Percentiles rank a stretch among this genome's conserved stretches.
Conservation (phyloP, 371 early-diverging fungal genomes). For the Mucor plumbeus region DNA sequence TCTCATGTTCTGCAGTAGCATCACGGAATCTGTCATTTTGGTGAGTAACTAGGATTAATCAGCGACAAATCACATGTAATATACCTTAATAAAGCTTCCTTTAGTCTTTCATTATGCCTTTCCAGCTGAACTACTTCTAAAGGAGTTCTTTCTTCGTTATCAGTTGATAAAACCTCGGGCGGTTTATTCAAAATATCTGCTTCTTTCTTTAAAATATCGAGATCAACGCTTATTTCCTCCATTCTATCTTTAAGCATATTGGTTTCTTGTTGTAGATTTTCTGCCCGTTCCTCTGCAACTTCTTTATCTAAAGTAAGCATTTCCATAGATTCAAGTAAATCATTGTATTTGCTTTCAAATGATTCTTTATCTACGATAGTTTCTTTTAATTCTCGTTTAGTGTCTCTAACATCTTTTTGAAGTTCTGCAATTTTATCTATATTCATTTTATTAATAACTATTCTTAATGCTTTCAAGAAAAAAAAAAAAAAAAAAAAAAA, state of each 20-base stretch:
- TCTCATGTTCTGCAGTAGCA: slow-evolving; percentile 75
- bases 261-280: slow-evolving; percentile 77
- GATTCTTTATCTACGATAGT: slow-evolving; percentile 63
- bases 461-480: background rate
- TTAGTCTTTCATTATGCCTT: slow-evolving; percentile 85
- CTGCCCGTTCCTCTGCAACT: slow-evolving; percentile 89
- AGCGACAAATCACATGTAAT: background rate
- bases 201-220: slow-evolving; percentile 74
- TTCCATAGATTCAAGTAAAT: slow-evolving; percentile 79
- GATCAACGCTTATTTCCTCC: slow-evolving; percentile 77
- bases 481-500: too few species aligned
- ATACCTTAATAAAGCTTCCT: slow-evolving; percentile 82
- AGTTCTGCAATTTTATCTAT: slow-evolving; percentile 69
- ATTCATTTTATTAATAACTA: background rate
- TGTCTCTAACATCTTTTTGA: slow-evolving; percentile 75
- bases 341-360: slow-evolving; percentile 71
- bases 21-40: slow-evolving; percentile 71
- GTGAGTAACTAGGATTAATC: background rate
- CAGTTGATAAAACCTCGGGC: slow-evolving; percentile 25
- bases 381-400: slow-evolving; percentile 65
- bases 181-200: slow-evolving; percentile 53
- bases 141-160: slow-evolving; percentile 48
- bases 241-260: slow-evolving; percentile 79
- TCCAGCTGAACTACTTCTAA: slow-evolving; percentile 73
- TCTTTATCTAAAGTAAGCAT: slow-evolving; percentile 90